Conservation (phyloP, 31 red algal species). For the Asparagopsis taxiformis region DNA sequence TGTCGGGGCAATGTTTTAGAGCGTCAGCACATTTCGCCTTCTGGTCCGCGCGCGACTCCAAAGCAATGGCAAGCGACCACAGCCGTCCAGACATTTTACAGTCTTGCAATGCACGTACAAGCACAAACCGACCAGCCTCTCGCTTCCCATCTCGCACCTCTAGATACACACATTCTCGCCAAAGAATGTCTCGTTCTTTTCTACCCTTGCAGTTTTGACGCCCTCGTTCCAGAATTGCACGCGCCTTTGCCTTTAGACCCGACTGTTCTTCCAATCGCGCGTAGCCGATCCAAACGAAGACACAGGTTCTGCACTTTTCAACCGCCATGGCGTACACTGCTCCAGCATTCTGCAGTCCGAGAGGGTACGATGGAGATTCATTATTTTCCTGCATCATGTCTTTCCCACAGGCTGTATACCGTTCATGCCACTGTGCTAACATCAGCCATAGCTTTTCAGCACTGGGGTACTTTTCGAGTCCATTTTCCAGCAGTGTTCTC, state of each 20-base stretch:
- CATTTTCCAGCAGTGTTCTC: constrained; percentile 33
- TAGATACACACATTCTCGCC: constrained; percentile 46
- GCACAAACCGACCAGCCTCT: constrained; percentile 9
- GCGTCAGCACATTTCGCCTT: constrained; percentile 60
- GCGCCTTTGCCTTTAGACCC: constrained; percentile 26
- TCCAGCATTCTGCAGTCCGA: constrained; percentile 1
- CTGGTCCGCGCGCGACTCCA: constrained; percentile 28
- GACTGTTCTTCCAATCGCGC: constrained; percentile 51
- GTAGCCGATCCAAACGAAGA: constrained; percentile 47
- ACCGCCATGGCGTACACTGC: constrained; percentile 27
- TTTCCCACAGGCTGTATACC: constrained; percentile 1
- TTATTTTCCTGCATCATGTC: not conserved
- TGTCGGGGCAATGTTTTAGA: constrained; percentile 37
- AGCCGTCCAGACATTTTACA: constrained; percentile 42
- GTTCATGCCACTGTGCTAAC: constrained; percentile 74
- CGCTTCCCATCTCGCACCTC: constrained; percentile 28
- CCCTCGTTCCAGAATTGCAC: constrained; percentile 54
- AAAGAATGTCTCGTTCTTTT: constrained; percentile 9
- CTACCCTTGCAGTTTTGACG: not conserved
- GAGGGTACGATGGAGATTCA: not conserved
- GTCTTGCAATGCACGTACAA: constrained; percentile 42
- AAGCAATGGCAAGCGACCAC: constrained; percentile 57
- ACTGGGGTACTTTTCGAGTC: constrained; percentile 24
- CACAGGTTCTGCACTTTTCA: constrained; percentile 8
- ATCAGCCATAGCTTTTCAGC: constrained; percentile 66